Evolutionary conservation across 2,329 filamentous ascomycete species (phyloP), one percentile per base, ranked within the genome.

Genomic region (Boeremia exigua): DNA sequence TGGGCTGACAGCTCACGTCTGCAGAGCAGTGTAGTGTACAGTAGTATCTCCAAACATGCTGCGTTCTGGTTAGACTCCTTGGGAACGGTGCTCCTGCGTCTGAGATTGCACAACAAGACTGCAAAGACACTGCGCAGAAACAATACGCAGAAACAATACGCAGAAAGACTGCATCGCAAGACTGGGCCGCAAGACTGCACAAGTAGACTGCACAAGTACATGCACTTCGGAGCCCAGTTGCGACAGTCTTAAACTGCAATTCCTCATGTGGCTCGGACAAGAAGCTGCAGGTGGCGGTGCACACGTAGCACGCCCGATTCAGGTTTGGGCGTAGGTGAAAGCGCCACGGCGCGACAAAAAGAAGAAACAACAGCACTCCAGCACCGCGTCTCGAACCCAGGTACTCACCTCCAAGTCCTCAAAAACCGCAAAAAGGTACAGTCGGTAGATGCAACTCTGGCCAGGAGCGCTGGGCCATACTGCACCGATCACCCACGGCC

Each of bases 381-480:
- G 28, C 38, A 8, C 14, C 15, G 45, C 15, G 33, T 4, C 30
- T 54, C 51, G 51, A 54, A 54, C 51, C 12, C 6, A 6, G 32
- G 51, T 10, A 27, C 10, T 10, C 4, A 1, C 8, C 27, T 27
- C 9, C 15, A 43, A 28, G 12, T 25, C 15, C 12, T 9, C 7
- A 15, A 17, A 14, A 33, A 8, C 14, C n/a, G 44, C 38, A 38
- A 44, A 39, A 48, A 37, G 15, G 38, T 30, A 23, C 38, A 33
- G 19, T 44, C 32, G 44, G 51, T 48, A 48, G 44, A 44, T 43
- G 38, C 32, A 32, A 33, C 44, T 48, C 51, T 44, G 38, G 51
- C 38, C 11, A n/a, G 17, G 44, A 54, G 51, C 43, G 50, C 51
- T 48, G 44, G 7, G 51, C 51, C 51, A 44, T 48, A 48, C 17